Conservation (phyloP, 495 filamentous ascomycete species). For the Bacidia rubella region DNA sequence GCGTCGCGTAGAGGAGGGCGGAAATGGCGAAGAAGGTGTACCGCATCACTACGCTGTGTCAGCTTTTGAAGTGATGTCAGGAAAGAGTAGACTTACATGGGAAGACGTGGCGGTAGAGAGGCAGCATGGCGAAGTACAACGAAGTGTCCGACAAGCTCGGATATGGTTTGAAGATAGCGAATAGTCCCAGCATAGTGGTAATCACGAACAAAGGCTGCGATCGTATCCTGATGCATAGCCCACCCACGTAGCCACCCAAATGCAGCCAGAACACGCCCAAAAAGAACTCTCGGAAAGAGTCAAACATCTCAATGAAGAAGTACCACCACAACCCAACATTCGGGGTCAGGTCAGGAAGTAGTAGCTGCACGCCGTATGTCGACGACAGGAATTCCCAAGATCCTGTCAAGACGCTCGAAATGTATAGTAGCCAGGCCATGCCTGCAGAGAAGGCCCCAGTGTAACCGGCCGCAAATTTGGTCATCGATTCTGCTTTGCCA, state of each 20-base stretch:
- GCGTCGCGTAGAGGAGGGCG: constrained; percentile 69
- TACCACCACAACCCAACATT: constrained; percentile 99
- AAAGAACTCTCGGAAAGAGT: constrained; percentile 95
- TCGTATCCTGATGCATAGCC: constrained; percentile 64
- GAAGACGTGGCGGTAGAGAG: constrained; percentile 88
- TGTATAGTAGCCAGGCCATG: constrained; percentile 45
- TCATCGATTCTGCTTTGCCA: constrained; percentile 15
- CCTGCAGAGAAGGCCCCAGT: constrained; percentile 30
- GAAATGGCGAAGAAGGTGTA: constrained; percentile 80
- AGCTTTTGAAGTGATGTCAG: background rate
- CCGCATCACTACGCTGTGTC: constrained; percentile 53
- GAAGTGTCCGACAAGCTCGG: constrained; percentile 80
- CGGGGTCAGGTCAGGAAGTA: constrained; percentile 84
- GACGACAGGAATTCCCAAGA: constrained; percentile 76
- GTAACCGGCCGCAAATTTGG: constrained; percentile 39
- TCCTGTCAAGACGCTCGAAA: constrained; percentile 65
- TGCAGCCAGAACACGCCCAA: constrained; percentile 97
- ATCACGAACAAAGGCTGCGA: constrained; percentile 77
- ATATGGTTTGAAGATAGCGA: constrained; percentile 91
- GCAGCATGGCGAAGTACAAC: constrained; percentile 67
- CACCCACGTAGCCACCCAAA: constrained; percentile 73
- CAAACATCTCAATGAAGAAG: constrained; percentile 99
- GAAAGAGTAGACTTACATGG: constrained; percentile 46
- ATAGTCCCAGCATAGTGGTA: constrained; percentile 69
- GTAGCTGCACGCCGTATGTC: constrained; percentile 83